Conservation (phyloP, 148 eudicot species). For the Diospyros lotus region DNA sequence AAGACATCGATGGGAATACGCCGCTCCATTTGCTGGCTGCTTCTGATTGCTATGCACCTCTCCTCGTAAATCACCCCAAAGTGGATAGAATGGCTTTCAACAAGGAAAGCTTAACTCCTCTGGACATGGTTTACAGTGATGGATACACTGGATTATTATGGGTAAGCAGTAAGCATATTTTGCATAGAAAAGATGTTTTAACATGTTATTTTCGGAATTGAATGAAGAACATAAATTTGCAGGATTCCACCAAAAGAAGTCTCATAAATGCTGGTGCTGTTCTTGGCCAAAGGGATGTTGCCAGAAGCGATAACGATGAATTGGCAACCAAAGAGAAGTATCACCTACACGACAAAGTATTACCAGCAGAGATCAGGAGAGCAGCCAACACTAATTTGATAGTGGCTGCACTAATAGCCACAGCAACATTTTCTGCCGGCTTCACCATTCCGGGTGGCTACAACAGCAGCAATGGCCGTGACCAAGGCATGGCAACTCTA, state of each 20-base stretch:
- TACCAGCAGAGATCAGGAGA: too few relatives aligned
- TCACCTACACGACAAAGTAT: not conserved
- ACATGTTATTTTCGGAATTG: too few relatives aligned
- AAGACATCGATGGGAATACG: not conserved
- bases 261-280: conserved; percentile 7
- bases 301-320: not conserved
- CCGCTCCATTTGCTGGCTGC: not conserved
- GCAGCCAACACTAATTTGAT: not conserved
- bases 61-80: not conserved
- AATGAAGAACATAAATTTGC: not conserved
- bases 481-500: conserved; percentile 8
- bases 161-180: not conserved
- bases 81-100: conserved; percentile 9
- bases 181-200: too few relatives aligned
- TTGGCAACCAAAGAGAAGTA: not conserved
- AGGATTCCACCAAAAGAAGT: conserved; percentile 13
- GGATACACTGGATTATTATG: not conserved
- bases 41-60: not conserved
- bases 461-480: not conserved
- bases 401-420: conserved; percentile 11
- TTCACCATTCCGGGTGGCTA: conserved; percentile 10
- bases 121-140: conserved; percentile 10
- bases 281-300: not conserved
- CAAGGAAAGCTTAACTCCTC: conserved; percentile 15
- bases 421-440: conserved; percentile 3